phyloP scores from a whole-genome alignment of 176 grass and related monocot species.

The Cenchrus purpureus region DNA sequence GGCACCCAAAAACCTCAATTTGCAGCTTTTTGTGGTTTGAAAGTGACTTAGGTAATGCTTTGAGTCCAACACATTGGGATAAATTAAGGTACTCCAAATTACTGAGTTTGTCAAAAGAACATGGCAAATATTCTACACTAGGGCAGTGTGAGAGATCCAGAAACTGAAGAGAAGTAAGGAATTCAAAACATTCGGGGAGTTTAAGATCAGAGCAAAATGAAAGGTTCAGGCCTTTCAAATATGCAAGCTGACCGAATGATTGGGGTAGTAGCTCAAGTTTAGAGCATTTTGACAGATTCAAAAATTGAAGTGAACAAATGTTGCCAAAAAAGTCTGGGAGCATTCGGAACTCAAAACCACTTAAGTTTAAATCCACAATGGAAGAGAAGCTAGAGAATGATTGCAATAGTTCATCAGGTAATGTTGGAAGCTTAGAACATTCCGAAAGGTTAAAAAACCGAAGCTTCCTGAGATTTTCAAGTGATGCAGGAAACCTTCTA shows the following conservation, averaged over 20 bases:
- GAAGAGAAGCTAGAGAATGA: conserved; percentile 56
- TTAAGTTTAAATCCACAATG: conserved; percentile 53
- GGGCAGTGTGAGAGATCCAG: conserved; percentile 51
- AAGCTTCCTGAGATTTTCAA: conserved; percentile 49
- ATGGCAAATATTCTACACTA: conserved; percentile 44
- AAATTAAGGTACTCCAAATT: conserved; percentile 38
- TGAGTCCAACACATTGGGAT: conserved; percentile 32
- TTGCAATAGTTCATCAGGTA: conserved; percentile 44
- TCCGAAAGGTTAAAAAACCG: conserved; percentile 36
- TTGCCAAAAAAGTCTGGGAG: conserved; percentile 50
- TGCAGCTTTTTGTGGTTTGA: conserved; percentile 32
- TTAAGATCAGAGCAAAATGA: conserved; percentile 53
- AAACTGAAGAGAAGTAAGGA: conserved; percentile 45
- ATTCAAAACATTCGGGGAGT: conserved; percentile 34
- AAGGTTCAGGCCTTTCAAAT: conserved; percentile 40
- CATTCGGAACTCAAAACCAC: conserved; percentile 44
- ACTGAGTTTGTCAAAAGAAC: conserved; percentile 30
- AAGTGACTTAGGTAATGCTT: conserved; percentile 30
- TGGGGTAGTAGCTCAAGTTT: conserved; percentile 47
- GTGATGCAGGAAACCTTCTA: conserved; percentile 41
- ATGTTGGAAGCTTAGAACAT: conserved; percentile 42
- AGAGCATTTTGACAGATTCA: conserved; percentile 59
- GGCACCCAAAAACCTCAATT: conserved; percentile 48
- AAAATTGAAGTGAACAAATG: conserved; percentile 49
- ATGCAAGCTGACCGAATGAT: conserved; percentile 47